A percentile compares a stretch with the other conserved stretches of the same genome.
phyloP scores from a whole-genome alignment of 768 basidiomycete species.

The Hygrophorus russula region DNA sequence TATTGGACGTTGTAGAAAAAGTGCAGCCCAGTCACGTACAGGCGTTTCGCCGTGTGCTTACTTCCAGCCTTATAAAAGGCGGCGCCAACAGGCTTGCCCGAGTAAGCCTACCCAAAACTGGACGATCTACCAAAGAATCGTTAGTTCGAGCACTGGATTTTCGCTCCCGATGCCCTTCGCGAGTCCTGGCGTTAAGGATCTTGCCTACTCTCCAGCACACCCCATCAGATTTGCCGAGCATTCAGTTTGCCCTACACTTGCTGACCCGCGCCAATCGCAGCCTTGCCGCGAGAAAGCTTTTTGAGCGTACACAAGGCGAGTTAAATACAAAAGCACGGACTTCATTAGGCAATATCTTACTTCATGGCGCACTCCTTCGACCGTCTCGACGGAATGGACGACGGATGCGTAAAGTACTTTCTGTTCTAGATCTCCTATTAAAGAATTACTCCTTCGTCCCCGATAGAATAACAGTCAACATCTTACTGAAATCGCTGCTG shows the following conservation, averaged over 20 bases:
- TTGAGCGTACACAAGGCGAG: slow-evolving; percentile 16
- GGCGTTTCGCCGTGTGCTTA: slow-evolving; percentile 22
- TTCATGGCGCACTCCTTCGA: slow-evolving; percentile 30
- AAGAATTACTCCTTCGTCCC: slow-evolving; percentile 38
- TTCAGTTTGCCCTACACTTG: slow-evolving; percentile 24
- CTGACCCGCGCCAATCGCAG: slow-evolving; percentile 31
- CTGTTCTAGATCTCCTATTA: slow-evolving; percentile 30
- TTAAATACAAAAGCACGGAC: slow-evolving; percentile 25
- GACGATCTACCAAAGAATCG: slow-evolving; percentile 11
- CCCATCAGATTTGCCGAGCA: slow-evolving; percentile 15
- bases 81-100: slow-evolving; percentile 21
- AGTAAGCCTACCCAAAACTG: slow-evolving; percentile 9
- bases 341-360: slow-evolving; percentile 43
- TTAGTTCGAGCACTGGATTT: slow-evolving; percentile 17
- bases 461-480: slow-evolving; percentile 63
- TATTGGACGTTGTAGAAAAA: slow-evolving; percentile 14
- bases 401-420: slow-evolving; percentile 31
- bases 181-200: slow-evolving; percentile 12
- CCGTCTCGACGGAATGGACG: slow-evolving; percentile 28
- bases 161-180: slow-evolving; percentile 11
- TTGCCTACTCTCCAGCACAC: slow-evolving; percentile 14
- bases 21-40: slow-evolving; percentile 12
- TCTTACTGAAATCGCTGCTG: slow-evolving; percentile 51
- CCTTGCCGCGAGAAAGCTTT: slow-evolving; percentile 32
- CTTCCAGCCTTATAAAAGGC: slow-evolving; percentile 16